phyloP scores from a whole-genome alignment of 2,329 filamentous ascomycete genomes.

The Cercospora sp. region DNA sequence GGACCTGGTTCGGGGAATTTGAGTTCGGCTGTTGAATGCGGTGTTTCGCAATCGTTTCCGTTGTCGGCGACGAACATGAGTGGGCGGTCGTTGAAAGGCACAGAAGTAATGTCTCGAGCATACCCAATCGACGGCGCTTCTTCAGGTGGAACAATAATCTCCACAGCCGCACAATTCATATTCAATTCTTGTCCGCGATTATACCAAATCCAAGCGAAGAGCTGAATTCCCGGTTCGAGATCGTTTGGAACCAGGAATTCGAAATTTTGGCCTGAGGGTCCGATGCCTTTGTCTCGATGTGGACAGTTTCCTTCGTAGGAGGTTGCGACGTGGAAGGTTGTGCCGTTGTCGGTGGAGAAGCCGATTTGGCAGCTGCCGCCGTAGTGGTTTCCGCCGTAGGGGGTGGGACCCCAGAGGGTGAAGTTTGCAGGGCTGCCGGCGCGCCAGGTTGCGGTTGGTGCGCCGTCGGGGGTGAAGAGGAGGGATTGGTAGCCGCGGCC shows the following conservation, averaged over 20 bases:
- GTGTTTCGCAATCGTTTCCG: slow-evolving; percentile 44
- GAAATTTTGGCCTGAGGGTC: slow-evolving; percentile 47
- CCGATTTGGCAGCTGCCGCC: slow-evolving; percentile 53
- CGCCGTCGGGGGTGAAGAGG: slow-evolving; percentile 47
- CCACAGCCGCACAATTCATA: slow-evolving; percentile 50
- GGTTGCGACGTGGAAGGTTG: slow-evolving; percentile 48
- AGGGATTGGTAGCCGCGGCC: slow-evolving; percentile 47
- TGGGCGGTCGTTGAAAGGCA: slow-evolving; percentile 44
- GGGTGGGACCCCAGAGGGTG: slow-evolving; percentile 35
- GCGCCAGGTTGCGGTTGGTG: slow-evolving; percentile 47
- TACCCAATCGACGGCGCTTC: neutral
- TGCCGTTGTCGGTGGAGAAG: slow-evolving; percentile 45
- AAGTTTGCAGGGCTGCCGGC: slow-evolving; percentile 48
- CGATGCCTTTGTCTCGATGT: slow-evolving; percentile 42
- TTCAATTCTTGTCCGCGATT: slow-evolving; percentile 52
- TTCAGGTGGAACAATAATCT: slow-evolving; percentile 37
- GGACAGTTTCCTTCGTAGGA: slow-evolving; percentile 53
- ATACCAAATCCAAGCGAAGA: slow-evolving; percentile 53
- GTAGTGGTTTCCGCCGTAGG: slow-evolving; percentile 44
- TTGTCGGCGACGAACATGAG: slow-evolving; percentile 46
- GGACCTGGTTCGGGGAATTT: slow-evolving; percentile 48
- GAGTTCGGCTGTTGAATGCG: slow-evolving; percentile 44
- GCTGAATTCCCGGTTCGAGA: slow-evolving; percentile 43
- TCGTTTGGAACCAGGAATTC: slow-evolving; percentile 49
- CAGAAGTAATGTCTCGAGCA: neutral